phyloP scores from a whole-genome alignment of 2,329 filamentous ascomycete genomes.

The Colletotrichum melonis region DNA sequence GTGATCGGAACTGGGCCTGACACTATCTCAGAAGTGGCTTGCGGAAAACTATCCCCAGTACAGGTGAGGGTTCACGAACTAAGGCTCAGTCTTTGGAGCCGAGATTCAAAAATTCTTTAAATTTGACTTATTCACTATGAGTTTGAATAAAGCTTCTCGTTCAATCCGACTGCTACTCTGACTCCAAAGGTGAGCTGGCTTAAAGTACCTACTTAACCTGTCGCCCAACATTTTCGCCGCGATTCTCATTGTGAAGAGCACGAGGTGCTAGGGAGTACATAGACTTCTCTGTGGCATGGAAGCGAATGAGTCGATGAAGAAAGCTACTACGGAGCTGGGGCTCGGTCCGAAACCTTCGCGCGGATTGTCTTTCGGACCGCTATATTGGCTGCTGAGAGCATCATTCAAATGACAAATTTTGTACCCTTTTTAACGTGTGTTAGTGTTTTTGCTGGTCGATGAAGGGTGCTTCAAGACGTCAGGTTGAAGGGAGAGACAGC shows the following conservation, averaged over 20 bases:
- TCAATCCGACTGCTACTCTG: neutral
- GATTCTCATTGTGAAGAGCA: neutral
- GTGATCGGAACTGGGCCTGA: neutral
- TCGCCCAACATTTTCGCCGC: too few relatives aligned
- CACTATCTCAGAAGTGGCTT: neutral
- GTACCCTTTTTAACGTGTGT: neutral
- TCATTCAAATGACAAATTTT: too few relatives aligned
- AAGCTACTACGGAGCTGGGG: neutral
- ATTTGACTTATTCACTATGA: too few relatives aligned
- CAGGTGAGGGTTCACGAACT: neutral
- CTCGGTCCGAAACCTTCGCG: neutral
- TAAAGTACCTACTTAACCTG: neutral
- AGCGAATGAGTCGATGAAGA: neutral
- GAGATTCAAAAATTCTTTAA: too few relatives aligned
- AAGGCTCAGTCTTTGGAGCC: too few relatives aligned
- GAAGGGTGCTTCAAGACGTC: too few relatives aligned
- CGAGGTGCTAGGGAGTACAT: neutral
- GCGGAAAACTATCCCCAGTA: neutral
- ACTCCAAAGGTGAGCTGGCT: neutral
- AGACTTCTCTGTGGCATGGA: neutral
- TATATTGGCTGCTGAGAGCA: constrained; percentile 35
- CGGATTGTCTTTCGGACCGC: neutral
- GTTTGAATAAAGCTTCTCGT: too few relatives aligned
- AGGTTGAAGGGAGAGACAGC: too few relatives aligned
- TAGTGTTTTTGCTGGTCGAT: neutral